These are phyloP conservation scores for Ascochyta rabiei DNA, from an alignment of 2,329 filamentous ascomycete genomes.

Conservation along the genomic window DNA sequence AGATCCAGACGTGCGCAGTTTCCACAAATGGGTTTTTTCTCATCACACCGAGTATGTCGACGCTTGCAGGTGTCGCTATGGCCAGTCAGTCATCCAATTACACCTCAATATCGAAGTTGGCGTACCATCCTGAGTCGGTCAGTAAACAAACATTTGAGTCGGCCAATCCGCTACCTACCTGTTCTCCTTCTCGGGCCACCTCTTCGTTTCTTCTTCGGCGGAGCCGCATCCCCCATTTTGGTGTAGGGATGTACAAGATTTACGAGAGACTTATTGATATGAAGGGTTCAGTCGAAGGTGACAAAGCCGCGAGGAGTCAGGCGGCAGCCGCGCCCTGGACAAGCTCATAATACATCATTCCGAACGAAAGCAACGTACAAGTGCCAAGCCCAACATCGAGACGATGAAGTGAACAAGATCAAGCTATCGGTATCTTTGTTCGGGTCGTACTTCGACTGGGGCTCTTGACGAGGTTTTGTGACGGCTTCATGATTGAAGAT, in stretches of 20 bases:
- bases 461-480: neutral
- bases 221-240: constrained; percentile 5
- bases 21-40: constrained; percentile 42
- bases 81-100: constrained; percentile 4
- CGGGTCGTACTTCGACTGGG: neutral
- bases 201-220: constrained; percentile 32
- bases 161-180: constrained; percentile 16
- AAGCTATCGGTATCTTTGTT: no score
- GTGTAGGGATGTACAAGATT: neutral
- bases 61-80: constrained; percentile 43
- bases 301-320: constrained; percentile 1
- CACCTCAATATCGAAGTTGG: neutral
- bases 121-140: constrained; percentile 12
- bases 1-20: constrained; percentile 40
- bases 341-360: neutral
- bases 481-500: neutral
- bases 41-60: constrained; percentile 44
- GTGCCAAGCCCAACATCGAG: no score
- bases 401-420: no score
- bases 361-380: neutral
- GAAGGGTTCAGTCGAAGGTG: neutral
- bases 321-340: neutral
- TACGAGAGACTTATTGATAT: neutral
- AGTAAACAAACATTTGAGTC: neutral
- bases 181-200: constrained; percentile 37